These are phyloP conservation scores for Kodamaea alishanica DNA, from an alignment of 1,139 yeast species.

Conservation along the genomic window DNA sequence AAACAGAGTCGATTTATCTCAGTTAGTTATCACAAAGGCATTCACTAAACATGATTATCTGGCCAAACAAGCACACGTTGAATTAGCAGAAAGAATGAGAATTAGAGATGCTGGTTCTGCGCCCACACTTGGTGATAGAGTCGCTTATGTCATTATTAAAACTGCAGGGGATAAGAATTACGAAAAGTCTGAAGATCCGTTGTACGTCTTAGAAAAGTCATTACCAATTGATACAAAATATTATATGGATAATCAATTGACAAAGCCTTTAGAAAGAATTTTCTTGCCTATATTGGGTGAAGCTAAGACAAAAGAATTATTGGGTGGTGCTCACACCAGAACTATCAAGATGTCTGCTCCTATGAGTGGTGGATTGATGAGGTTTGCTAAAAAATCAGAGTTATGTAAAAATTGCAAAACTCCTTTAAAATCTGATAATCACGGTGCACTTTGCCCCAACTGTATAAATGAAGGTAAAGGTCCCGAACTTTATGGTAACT, in stretches of 20 bases:
- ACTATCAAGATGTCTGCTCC: conserved; percentile 66
- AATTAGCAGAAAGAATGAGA: conserved; percentile 91
- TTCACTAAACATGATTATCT: conserved; percentile 87
- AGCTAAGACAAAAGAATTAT: conserved; percentile 69
- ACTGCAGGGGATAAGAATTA: conserved; percentile 83
- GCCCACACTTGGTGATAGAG: conserved; percentile 96
- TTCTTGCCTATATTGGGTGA: conserved; percentile 96
- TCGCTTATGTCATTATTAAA: conserved; percentile 88
- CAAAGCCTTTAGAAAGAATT: conserved; percentile 90
- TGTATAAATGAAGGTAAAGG: conserved; percentile 60
- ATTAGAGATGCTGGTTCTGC: conserved; percentile 98
- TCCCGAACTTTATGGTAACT: conserved; percentile 73
- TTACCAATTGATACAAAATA: conserved; percentile 93
- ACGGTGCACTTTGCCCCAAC: conserved; percentile 79
- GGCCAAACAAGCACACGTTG: conserved; percentile 96
- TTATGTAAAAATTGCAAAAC: conserved; percentile 85
- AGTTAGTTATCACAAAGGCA: conserved; percentile 90
- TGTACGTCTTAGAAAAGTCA: conserved; percentile 86
- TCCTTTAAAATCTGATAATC: conserved; percentile 62
- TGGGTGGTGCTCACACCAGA: conserved; percentile 80
- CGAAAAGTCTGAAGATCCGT: conserved; percentile 95
- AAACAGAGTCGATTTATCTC: conserved; percentile 88
- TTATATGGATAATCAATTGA: conserved; percentile 86
- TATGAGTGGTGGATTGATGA: conserved; percentile 79
- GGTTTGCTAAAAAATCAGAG: conserved; percentile 85